Evolutionary conservation across 1,139 yeast genomes (phyloP).

Genomic region (Saccharomyces hybrid): DNA sequence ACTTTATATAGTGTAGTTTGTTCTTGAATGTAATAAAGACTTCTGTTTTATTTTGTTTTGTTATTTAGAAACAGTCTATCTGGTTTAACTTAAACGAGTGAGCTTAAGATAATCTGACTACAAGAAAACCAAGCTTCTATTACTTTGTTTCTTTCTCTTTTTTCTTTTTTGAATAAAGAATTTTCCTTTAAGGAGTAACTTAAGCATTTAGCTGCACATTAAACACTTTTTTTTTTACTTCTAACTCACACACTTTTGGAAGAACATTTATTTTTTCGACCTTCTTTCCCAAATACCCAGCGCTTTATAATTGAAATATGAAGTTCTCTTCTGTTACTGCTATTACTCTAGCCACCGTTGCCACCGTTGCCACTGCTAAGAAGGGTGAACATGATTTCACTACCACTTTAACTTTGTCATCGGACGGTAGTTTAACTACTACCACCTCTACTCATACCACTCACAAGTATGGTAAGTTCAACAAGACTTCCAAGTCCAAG

Average conservation of each 20-base stretch:
- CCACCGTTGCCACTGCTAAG: constrained; percentile 26
- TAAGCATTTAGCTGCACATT: constrained; percentile 1
- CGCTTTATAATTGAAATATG: constrained; percentile 23
- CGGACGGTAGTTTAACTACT: constrained; percentile 12
- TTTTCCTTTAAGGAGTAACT: constrained; percentile 1
- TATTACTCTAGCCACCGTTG: constrained; percentile 31
- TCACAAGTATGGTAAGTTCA: constrained; percentile 44
- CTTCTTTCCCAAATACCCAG: background rate
- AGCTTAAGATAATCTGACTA: background rate
- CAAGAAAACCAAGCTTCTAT: background rate
- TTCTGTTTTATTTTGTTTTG: background rate
- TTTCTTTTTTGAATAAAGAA: background rate
- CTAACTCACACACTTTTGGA: background rate
- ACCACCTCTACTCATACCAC: constrained; percentile 36
- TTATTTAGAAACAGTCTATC: background rate
- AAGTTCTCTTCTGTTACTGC: constrained; percentile 34
- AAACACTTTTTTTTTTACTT: background rate
- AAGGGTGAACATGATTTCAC: constrained; percentile 14
- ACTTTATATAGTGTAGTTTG: background rate
- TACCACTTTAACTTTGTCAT: constrained; percentile 19
- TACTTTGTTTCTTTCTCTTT: constrained; percentile 1
- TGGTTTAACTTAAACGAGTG: background rate
- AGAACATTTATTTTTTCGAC: background rate
- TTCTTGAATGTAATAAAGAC: background rate
- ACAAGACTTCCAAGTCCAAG: constrained; percentile 38